Evolutionary conservation across 768 basidiomycete genomes (phyloP).

Genomic region (Russula olivacea): DNA sequence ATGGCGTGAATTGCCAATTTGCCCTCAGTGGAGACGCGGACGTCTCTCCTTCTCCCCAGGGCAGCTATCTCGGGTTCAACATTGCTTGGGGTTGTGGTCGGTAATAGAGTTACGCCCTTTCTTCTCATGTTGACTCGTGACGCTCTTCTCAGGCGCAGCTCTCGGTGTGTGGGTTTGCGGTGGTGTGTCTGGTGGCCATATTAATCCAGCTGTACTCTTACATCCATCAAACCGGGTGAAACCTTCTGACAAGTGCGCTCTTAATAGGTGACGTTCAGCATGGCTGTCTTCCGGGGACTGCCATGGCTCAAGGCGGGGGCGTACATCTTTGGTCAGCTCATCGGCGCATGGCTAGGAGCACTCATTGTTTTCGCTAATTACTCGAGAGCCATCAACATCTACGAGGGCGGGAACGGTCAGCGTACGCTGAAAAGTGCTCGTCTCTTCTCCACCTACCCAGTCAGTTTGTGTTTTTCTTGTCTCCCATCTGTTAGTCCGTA

Average conservation of each 20-base stretch:
- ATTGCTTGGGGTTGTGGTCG: slow-evolving; percentile 26
- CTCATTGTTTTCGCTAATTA: slow-evolving; percentile 59
- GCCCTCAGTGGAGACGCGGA: slow-evolving; percentile 23
- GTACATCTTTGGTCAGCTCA: slow-evolving; percentile 56
- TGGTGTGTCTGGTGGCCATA: slow-evolving; percentile 66
- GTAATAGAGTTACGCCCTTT: neutral
- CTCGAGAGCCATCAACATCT: slow-evolving; percentile 55
- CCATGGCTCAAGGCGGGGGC: slow-evolving; percentile 74
- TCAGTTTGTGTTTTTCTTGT: slow-evolving; percentile 30
- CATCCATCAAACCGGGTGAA: neutral
- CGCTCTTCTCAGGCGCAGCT: slow-evolving; percentile 39
- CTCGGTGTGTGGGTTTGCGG: slow-evolving; percentile 65
- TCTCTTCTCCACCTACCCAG: slow-evolving; percentile 59
- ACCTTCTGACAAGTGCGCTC: neutral
- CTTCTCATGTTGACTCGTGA: neutral
- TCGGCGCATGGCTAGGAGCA: slow-evolving; percentile 56
- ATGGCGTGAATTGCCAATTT: slow-evolving; percentile 29
- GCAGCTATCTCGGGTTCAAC: slow-evolving; percentile 27
- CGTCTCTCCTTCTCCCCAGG: slow-evolving; percentile 25
- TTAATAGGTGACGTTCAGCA: slow-evolving; percentile 56
- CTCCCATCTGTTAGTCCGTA: neutral
- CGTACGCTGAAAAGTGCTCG: slow-evolving; percentile 53
- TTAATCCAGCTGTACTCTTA: slow-evolving; percentile 33
- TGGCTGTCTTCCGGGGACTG: slow-evolving; percentile 66
- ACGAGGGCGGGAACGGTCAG: slow-evolving; percentile 50